Evolutionary conservation across 805 yeast species (phyloP), one percentile per base, ranked within the genome.

Genomic region (Teunomyces barrocoloradensis): DNA sequence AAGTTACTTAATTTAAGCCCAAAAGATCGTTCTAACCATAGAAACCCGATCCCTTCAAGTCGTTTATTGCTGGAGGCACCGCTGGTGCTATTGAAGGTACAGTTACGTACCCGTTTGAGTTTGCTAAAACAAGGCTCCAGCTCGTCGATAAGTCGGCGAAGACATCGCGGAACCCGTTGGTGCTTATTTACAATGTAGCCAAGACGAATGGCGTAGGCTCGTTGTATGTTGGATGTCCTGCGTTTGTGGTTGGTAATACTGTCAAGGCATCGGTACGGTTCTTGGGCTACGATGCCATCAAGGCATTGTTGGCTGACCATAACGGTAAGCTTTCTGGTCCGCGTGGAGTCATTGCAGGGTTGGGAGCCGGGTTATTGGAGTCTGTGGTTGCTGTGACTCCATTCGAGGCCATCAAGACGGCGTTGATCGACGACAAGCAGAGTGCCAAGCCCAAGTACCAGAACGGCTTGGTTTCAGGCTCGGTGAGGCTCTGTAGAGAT

Each of bases 51-150:
- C 92, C 94, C 2, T 60, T 79, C 51, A 82, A 86, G 58, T 89
- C 97, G 1, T 89, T 92, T 60, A 73, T 91, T 23, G 98, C 97
- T 5, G 99, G 99, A 47, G 97, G 97, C 45, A 77, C 87, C 0
- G 99, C 98, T 0, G 99, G 98, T 48, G 98, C 96, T 21, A 83
- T 91, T 28, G 99, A 92, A 69, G 97, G 97, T 29, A 81, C 81
- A 34, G 77, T 88, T 40, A 92, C 98, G 0, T 92, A 90, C 65
- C 99, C 99, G 2, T 94, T 94, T 66, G 99, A 92, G 66, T 92
- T 91, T 71, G 96, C 98, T 40, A 92, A 92, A 63, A 92, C 99
- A 3, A 75, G 98, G 52, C 74, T 94, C 39, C 99, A 92, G 69
- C 76, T 92, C 47, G 82, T 83, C 29, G 85, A 82, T 56, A 85